These are phyloP conservation scores for Lentinula raphanica DNA, from an alignment of 768 basidiomycete genomes.

Conservation along the genomic window DNA sequence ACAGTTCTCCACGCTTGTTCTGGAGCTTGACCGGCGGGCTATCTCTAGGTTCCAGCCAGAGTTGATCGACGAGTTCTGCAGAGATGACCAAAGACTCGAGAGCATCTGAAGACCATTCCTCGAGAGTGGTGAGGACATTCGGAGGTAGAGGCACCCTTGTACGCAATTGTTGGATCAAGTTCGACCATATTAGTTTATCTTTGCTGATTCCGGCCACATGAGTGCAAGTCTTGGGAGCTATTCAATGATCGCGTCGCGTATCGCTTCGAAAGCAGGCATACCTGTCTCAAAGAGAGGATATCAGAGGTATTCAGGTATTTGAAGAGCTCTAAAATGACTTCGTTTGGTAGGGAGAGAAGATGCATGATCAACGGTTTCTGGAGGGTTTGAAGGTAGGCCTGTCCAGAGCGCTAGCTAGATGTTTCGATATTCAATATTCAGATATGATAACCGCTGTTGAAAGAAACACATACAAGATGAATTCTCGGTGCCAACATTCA, in stretches of 20 bases:
- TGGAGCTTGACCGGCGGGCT: neutral
- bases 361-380: too few species aligned
- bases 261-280: neutral
- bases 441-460: too few species aligned
- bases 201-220: slow-evolving; percentile 8
- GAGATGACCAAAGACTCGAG: neutral
- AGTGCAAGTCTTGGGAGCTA: slow-evolving; percentile 14
- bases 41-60: slow-evolving; percentile 2
- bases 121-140: neutral
- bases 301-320: slow-evolving; percentile 11
- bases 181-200: slow-evolving; percentile 17
- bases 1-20: slow-evolving; percentile 1
- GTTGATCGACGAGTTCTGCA: neutral
- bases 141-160: slow-evolving; percentile 11
- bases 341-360: slow-evolving; percentile 12
- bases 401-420: too few species aligned
- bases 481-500: too few species aligned
- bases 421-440: too few species aligned
- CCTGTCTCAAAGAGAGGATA: slow-evolving; percentile 15
- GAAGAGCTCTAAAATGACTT: slow-evolving; percentile 15
- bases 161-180: slow-evolving; percentile 9
- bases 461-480: too few species aligned
- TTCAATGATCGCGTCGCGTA: neutral
- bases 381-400: too few species aligned
- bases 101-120: neutral